Percentiles rank a stretch among this genome's conserved stretches.
Conservation (phyloP, 768 basidiomycete species). For the Boletus sensibilis region DNA sequence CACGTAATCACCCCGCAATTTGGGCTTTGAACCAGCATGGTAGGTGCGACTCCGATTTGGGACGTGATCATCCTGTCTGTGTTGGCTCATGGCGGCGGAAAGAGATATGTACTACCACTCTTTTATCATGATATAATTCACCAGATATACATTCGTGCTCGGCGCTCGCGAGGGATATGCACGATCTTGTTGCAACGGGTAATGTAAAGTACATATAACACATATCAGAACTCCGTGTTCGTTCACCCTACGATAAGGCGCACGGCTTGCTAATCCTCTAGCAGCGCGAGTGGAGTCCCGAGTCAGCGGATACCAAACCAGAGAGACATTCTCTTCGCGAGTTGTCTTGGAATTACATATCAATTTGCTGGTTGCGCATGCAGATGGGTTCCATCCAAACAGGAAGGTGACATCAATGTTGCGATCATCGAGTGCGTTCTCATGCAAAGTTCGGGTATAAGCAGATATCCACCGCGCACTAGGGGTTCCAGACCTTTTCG, state of each 20-base stretch:
- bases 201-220: not conserved
- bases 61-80: constrained; percentile 5
- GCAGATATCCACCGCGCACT: too few species aligned
- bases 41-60: not conserved
- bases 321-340: too few species aligned
- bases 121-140: not conserved
- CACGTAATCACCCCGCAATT: not conserved
- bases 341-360: not conserved
- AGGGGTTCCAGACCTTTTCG: not conserved
- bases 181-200: not conserved
- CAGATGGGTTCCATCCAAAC: not conserved
- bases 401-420: too few species aligned
- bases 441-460: not conserved
- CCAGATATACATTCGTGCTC: not conserved
- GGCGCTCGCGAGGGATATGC: not conserved
- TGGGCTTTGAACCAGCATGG: not conserved
- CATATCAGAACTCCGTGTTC: not conserved
- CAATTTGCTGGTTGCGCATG: not conserved
- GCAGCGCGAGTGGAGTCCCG: not conserved
- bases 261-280: not conserved
- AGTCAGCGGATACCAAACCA: not conserved
- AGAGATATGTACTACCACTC: not conserved
- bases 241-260: not conserved
- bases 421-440: not conserved
- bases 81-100: not conserved